Conservation (phyloP, 1,284 basidiomycete species). For the Leucoagaricus sp. region DNA sequence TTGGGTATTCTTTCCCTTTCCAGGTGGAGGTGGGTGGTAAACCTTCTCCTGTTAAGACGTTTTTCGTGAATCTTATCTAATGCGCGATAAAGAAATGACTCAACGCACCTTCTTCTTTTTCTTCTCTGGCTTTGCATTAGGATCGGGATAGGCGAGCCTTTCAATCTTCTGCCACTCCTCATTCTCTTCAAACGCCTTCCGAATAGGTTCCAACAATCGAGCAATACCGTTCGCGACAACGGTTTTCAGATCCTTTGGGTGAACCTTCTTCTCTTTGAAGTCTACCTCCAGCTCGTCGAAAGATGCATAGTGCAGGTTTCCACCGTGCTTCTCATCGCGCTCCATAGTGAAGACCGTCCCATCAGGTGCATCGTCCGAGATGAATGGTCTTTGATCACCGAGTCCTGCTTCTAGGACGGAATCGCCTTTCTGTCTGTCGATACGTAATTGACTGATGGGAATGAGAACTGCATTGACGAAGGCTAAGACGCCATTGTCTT, state of each 20-base stretch:
- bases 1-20: slow-evolving; percentile 64
- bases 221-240: slow-evolving; percentile 81
- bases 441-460: slow-evolving; percentile 79
- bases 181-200: slow-evolving; percentile 72
- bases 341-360: slow-evolving; percentile 84
- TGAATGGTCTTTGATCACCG: slow-evolving; percentile 62
- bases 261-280: slow-evolving; percentile 77
- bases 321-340: slow-evolving; percentile 84
- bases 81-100: slow-evolving; percentile 66
- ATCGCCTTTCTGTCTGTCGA: slow-evolving; percentile 52
- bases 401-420: slow-evolving; percentile 43
- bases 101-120: slow-evolving; percentile 56
- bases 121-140: slow-evolving; percentile 62
- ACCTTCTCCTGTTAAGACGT: slow-evolving; percentile 57
- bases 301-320: slow-evolving; percentile 72
- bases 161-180: slow-evolving; percentile 84
- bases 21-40: slow-evolving; percentile 78
- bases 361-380: slow-evolving; percentile 68
- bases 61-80: slow-evolving; percentile 33
- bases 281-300: slow-evolving; percentile 76
- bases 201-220: slow-evolving; percentile 82
- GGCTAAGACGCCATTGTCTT: slow-evolving; percentile 90
- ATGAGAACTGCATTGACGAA: slow-evolving; percentile 91
- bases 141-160: slow-evolving; percentile 84
- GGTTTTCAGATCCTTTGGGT: slow-evolving; percentile 90